Percentiles rank a stretch among this genome's conserved stretches.
Conservation (phyloP, 768 basidiomycete species). For the Rhizopogon vesiculosus region DNA sequence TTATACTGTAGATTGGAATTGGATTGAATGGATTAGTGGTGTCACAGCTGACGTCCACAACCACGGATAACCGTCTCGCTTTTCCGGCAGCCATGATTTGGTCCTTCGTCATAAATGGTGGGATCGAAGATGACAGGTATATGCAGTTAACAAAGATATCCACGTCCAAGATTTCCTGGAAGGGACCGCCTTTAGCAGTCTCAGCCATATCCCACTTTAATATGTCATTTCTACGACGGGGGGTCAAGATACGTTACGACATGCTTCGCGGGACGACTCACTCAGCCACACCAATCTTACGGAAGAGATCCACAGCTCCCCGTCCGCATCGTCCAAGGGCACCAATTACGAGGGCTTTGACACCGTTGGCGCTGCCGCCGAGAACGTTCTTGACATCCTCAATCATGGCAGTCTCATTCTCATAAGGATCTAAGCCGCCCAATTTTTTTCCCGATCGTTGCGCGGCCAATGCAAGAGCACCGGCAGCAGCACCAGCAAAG, state of each 20-base stretch:
- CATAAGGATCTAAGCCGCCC: conserved; percentile 73
- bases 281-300: conserved; percentile 94
- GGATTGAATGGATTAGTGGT: conserved; percentile 99
- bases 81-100: conserved; percentile 70
- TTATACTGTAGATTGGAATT: conserved; percentile 89
- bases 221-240: conserved; percentile 73
- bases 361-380: conserved; percentile 62
- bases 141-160: conserved; percentile 99
- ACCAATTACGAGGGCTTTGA: conserved; percentile 91
- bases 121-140: conserved; percentile 84
- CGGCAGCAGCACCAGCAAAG: conserved; percentile 95
- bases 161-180: conserved; percentile 90
- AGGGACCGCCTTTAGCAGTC: conserved; percentile 95
- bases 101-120: conserved; percentile 72
- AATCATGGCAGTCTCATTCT: conserved; percentile 84
- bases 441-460: conserved; percentile 56
- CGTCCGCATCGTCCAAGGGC: conserved; percentile 93
- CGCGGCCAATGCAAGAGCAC: conserved; percentile 75
- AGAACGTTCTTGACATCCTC: conserved; percentile 60
- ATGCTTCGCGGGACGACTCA: conserved; percentile 34
- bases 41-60: conserved; percentile 98
- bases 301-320: conserved; percentile 93
- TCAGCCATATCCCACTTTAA: conserved; percentile 97
- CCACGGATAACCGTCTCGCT: conserved; percentile 63
- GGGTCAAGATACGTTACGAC: not conserved